phyloP scores from a whole-genome alignment of 208 protist species.

The Leishmania martiniquensis region DNA sequence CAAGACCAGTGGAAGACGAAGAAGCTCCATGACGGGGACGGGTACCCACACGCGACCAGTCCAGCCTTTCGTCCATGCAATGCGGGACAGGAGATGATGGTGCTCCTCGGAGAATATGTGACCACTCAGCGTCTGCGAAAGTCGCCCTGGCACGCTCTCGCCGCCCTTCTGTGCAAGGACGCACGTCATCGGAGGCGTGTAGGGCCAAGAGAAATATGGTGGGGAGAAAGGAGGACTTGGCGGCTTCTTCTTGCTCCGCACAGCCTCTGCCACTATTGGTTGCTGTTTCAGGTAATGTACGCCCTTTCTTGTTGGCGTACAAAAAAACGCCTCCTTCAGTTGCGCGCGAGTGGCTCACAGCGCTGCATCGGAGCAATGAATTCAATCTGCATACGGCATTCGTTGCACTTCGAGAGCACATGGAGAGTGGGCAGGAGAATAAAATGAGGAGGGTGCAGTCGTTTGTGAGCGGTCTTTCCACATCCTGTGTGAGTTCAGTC shows the following conservation, averaged over 20 bases:
- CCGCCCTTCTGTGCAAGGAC: not conserved
- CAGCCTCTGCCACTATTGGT: not conserved
- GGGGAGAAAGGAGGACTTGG: not conserved
- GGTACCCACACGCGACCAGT: conserved; percentile 52
- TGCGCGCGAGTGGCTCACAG: not conserved
- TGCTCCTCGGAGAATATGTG: conserved; percentile 39
- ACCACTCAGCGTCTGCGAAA: conserved; percentile 37
- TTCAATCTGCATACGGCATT: not conserved
- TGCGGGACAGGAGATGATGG: conserved; percentile 40
- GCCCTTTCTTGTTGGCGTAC: no score
- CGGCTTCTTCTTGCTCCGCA: not conserved
- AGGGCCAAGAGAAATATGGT: not conserved
- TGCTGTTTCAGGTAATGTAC: not conserved
- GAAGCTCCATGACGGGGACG: conserved; percentile 20
- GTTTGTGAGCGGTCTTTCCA: not conserved
- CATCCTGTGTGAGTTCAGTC: not conserved
- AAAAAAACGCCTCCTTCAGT: not conserved
- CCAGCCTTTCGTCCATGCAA: conserved; percentile 35
- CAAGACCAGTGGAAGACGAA: conserved; percentile 25
- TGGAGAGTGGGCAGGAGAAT: not conserved
- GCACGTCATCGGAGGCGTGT: not conserved
- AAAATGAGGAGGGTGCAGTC: no score
- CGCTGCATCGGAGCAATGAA: not conserved
- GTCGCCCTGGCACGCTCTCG: not conserved
- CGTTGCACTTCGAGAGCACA: not conserved